Evolutionary conservation across 768 basidiomycete genomes (phyloP).

Genomic region (Mycena floridula): DNA sequence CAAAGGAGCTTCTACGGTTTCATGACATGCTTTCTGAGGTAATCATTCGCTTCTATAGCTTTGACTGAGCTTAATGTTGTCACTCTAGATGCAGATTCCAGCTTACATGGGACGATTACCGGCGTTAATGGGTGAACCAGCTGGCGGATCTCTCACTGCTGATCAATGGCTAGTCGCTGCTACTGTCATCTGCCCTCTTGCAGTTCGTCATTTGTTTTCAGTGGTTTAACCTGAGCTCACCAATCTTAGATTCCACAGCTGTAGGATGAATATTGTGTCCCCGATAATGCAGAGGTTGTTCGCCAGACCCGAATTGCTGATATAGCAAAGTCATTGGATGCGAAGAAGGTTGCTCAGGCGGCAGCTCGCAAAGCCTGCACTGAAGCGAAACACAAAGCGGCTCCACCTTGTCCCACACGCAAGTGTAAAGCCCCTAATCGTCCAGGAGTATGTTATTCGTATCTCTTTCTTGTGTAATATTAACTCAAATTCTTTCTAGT

Average conservation of each 20-base stretch:
- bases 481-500: neutral
- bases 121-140: conserved; percentile 14
- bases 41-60: neutral
- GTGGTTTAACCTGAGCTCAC: neutral
- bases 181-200: neutral
- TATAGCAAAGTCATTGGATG: neutral
- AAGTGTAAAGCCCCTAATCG: too few species aligned
- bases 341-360: neutral
- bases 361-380: neutral
- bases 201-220: neutral
- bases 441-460: too few species aligned
- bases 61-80: neutral
- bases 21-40: conserved; percentile 4
- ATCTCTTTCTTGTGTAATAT: too few species aligned
- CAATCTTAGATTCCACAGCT: neutral
- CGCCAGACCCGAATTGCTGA: neutral
- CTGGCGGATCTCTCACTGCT: conserved; percentile 19
- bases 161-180: conserved; percentile 17
- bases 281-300: neutral
- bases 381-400: neutral
- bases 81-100: conserved; percentile 6
- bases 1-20: conserved; percentile 4
- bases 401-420: too few species aligned
- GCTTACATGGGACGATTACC: conserved; percentile 11
- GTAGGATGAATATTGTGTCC: neutral